Base-by-base conservation (phyloP, 106 monocot species). In the Dendrobium officinale region DNA sequence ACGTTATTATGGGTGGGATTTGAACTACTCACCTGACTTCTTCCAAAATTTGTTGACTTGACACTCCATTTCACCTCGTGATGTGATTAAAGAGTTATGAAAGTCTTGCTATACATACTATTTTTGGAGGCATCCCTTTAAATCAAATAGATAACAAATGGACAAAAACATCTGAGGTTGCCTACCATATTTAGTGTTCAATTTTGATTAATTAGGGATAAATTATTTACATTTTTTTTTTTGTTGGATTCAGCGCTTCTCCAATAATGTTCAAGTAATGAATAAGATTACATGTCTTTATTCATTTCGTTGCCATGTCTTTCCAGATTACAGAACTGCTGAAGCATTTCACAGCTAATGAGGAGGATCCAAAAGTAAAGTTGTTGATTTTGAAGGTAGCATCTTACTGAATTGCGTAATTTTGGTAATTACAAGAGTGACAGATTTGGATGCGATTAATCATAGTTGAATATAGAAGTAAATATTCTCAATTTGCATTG, bases 331-430 rank as follows among this genome's bases (percentile, higher is more conserved):
- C 67, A 56, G 75, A 83, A 59, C 68, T 98, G 43, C 76, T 89
- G 81, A 89, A 86, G 84, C 81, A 80, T 79, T 88, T 95, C 67
- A 80, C 64, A 77, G 78, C 80, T 73, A 91, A 82, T 85, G 89
- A 98, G 84, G 76, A 81, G 41, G 91, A 95, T 81, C 85, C 82
- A 49, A 81, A 72, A 31, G 92, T 94, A 58, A 98, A 95, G 47
- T 40, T 98, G 42, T 67, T 98, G 79, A 94, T 98, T 78, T 41
- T 98, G 86, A 98, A 98, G 97, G 97, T 93, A 88, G 26, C 43
- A 20, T 42, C 9, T 20, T 19, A 4, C 19, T 44, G 18, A 42
- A 41, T 44, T 43, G 42, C 9, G 4, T 44, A 43, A 20, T 3
- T 74, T 74, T 70, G 70, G 1, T 37, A 70, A 33, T 37, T 70